phyloP scores from a whole-genome alignment of 73 alveolate genomes.

The Durusdinium trenchii region DNA sequence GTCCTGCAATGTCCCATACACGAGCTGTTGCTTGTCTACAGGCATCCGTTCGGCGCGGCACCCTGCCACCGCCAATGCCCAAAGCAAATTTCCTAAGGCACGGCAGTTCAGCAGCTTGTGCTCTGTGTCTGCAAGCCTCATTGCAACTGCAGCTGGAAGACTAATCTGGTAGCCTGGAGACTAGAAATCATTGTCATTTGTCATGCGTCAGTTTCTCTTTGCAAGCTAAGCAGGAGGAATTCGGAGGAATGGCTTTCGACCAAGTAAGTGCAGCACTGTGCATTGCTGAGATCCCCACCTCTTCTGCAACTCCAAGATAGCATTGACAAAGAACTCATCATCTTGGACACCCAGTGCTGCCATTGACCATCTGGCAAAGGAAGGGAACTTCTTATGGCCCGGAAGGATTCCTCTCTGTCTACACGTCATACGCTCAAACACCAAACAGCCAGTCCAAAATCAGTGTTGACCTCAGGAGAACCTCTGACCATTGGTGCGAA shows the following conservation, averaged over 20 bases:
- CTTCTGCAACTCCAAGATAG: not conserved
- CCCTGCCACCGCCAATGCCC: conserved; percentile 60
- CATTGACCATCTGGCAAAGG: conserved; percentile 54
- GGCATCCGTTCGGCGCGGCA: too few species aligned
- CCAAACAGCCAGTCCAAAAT: too few species aligned
- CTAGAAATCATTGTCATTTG: too few species aligned
- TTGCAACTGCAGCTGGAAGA: not conserved
- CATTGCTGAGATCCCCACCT: not conserved
- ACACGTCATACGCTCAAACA: too few species aligned
- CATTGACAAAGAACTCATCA: not conserved
- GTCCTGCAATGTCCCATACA: conserved; percentile 18
- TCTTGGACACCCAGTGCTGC: conserved; percentile 49
- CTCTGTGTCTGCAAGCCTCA: conserved; percentile 43
- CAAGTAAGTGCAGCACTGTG: not conserved
- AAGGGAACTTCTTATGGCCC: not conserved
- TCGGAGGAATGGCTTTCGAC: not conserved
- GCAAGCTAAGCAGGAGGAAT: too few species aligned
- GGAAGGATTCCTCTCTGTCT: not conserved
- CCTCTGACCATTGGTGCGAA: too few species aligned
- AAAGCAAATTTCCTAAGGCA: conserved; percentile 25
- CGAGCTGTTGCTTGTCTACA: not conserved
- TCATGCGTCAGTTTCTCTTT: too few species aligned
- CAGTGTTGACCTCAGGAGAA: too few species aligned
- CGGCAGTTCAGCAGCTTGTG: conserved; percentile 2
- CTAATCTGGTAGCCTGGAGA: too few species aligned